Base-by-base conservation (phyloP, 192 early-diverging fungal species). In the Coemansia sp. region DNA sequence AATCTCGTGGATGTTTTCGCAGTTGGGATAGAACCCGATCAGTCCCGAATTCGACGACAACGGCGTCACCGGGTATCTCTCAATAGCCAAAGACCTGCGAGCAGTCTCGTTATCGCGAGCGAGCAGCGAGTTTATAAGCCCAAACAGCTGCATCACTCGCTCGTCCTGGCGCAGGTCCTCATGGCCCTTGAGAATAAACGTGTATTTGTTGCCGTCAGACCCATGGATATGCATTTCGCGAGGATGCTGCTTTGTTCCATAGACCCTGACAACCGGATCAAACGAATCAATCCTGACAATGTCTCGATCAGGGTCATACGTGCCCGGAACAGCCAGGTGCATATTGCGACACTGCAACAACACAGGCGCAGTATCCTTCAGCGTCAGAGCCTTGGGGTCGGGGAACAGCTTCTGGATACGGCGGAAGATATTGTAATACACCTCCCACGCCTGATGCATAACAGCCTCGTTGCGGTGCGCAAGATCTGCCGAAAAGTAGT, bases 91-190 rank as follows among this genome's bases (percentile, higher is more conserved):
- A 73, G 97, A 95, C 14, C 96, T 85, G 67, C 94, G 94, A 71
- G 96, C 93, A 0, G 96, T 96, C 70, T 98, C 95, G 3, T 91
- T 79, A 75, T 98, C 95, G 1, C 85, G 87, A 5, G 83, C 85
- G 0, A 99, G 87, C 39, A 98, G 74, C 15, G 95, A 96, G 75
- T 99, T 99, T 48, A 99, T 91, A 35, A 99, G 90, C 8, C 95
- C 96, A 86, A 99, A 99, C 45, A 98, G 72, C 82, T 99, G 98
- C 96, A 99, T 99, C 35, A 97, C 96, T 55, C 98, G 91, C 85
- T 99, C 98, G 72, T 99, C 98, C 77, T 98, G 96, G 53, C 96
- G 91, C 51, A 99, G 75, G 86, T 99, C 97, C 79, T 99, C 97
- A 69, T 96, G 95, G 48, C 94, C 98, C 85, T 99, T 99, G 55